Conservation (phyloP, 2,329 filamentous ascomycete species). For the Colletotrichum filicis region DNA sequence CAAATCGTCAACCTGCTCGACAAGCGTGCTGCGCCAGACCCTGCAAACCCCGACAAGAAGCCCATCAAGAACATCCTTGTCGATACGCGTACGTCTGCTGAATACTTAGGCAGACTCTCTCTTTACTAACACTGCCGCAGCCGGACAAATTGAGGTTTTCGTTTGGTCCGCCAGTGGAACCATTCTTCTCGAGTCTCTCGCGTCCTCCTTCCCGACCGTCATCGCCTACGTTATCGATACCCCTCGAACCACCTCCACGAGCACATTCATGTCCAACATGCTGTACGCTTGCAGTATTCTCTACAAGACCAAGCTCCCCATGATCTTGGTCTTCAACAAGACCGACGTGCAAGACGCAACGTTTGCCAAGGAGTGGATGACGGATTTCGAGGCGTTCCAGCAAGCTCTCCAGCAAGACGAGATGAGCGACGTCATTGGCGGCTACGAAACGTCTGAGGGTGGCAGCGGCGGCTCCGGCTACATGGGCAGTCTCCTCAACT, state of each 20-base stretch:
- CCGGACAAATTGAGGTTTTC: conserved; percentile 98
- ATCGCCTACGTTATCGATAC: conserved; percentile 99
- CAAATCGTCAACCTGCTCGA: conserved; percentile 91
- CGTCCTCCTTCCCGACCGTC: conserved; percentile 94
- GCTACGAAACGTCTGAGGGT: conserved; percentile 69
- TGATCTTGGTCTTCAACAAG: conserved; percentile 99
- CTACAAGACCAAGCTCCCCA: conserved; percentile 98
- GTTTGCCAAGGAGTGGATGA: conserved; percentile 99
- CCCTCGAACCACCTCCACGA: conserved; percentile 89
- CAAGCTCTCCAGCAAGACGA: conserved; percentile 85
- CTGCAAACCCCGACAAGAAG: conserved; percentile 68
- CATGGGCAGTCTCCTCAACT: conserved; percentile 95
- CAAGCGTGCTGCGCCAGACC: conserved; percentile 79
- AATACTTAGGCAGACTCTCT: background rate
- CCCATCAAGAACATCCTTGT: conserved; percentile 87
- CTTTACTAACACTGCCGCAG: conserved; percentile 36
- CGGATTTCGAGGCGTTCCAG: conserved; percentile 97
- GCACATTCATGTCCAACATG: conserved; percentile 99
- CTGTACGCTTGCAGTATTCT: conserved; percentile 98
- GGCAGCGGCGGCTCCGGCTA: conserved; percentile 86
- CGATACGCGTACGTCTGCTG: conserved; percentile 74
- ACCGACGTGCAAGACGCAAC: conserved; percentile 92
- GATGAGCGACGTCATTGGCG: conserved; percentile 79
- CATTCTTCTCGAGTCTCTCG: conserved; percentile 91
- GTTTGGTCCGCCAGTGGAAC: conserved; percentile 97